Evolutionary conservation across 1,284 basidiomycete species (phyloP), one percentile per base, ranked within the genome.

Genomic region (Ustilago lituana): DNA sequence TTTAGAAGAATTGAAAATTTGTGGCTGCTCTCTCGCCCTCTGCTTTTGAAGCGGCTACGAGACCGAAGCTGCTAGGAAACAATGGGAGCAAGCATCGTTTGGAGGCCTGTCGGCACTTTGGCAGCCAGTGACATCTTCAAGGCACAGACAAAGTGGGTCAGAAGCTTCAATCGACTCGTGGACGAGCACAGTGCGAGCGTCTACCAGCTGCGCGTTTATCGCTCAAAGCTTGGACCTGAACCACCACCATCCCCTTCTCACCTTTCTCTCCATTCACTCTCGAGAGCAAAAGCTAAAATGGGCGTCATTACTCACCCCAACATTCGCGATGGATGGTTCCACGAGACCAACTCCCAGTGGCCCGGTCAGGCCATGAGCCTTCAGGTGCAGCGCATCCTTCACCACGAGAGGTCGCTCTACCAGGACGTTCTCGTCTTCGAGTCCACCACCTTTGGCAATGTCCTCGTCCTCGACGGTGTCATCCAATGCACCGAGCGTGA

Each of bases 401-500:
- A 98, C 84, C 86, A 90, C 77, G 95, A 98, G 84, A 90, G 91
- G 85, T 94, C 92, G 11, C 86, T 91, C 58, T 98, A 89, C 86
- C 84, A 98, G 86, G 94, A 98, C 78, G 94, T 76, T 11, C 73
- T 76, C 50, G 71, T 76, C 47, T 76, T 76, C 60, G 67, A 76
- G 55, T 76, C 74, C 48, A 76, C 74, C 51, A 66, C 63, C 41
- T 76, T 72, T 48, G 69, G 95, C 32, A 98, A 98, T 80, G 94
- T 98, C 45, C 88, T 98, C 66, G 90, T 96, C 43, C 89, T 98
- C 39, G 96, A 98, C 83, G 93, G 94, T 62, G 93, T 91, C 66
- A 92, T 98, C 75, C 95, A 98, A 84, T 93, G 91, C 84, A 95
- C 94, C 2, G 95, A 98, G 85, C 89, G 94, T 50, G 95, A 98